Evolutionary conservation across 345 rosid genomes (phyloP).

Genomic region (Murraya paniculata): DNA sequence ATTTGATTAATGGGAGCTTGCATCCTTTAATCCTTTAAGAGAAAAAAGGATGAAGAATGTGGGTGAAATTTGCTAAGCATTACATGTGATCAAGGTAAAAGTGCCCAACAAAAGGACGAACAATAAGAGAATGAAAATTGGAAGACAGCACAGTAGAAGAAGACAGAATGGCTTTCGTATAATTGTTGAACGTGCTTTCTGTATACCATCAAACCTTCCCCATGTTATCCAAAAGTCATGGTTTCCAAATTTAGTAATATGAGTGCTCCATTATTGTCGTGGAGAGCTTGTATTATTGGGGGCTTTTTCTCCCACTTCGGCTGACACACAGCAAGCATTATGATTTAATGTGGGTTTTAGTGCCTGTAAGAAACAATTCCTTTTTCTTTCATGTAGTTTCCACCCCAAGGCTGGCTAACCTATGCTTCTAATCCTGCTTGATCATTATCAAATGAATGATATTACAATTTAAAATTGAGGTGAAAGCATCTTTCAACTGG

Average conservation of each 20-base stretch:
- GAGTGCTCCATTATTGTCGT: background rate
- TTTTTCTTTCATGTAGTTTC: background rate
- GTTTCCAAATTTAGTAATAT: conserved; percentile 7
- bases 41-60: background rate
- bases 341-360: background rate
- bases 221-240: background rate
- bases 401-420: background rate
- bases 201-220: background rate
- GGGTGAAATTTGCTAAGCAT: background rate
- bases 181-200: background rate
- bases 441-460: background rate
- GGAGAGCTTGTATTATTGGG: background rate
- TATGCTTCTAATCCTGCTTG: too few relatives aligned
- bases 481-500: background rate
- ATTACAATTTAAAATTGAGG: background rate
- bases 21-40: background rate
- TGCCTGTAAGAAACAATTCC: background rate
- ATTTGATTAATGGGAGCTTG: background rate
- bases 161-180: background rate
- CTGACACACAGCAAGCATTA: background rate
- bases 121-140: background rate
- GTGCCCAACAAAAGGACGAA: too few relatives aligned
- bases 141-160: conserved; percentile 12
- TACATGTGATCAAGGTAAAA: background rate
- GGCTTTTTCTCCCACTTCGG: conserved; percentile 5